Conservation (phyloP, 2,329 filamentous ascomycete species). For the Colletotrichum noveboracense region DNA sequence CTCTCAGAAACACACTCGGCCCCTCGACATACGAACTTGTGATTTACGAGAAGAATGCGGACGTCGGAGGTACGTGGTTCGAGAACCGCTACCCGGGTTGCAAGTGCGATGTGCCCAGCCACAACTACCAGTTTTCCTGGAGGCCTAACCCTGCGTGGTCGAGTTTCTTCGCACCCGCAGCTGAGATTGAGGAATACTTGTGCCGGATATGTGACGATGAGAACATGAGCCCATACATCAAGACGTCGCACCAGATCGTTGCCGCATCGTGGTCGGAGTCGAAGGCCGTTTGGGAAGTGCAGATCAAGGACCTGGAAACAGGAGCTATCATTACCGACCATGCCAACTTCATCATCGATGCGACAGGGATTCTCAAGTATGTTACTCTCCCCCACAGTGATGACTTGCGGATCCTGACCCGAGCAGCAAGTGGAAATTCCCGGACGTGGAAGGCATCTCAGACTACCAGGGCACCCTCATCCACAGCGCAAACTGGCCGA, state of each 20-base stretch:
- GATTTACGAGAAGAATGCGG: conserved; percentile 61
- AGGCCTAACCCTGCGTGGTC: conserved; percentile 64
- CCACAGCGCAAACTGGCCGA: conserved; percentile 60
- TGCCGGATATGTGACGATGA: conserved; percentile 52
- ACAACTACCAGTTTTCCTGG: conserved; percentile 69
- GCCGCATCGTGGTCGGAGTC: conserved; percentile 51
- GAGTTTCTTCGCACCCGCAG: conserved; percentile 58
- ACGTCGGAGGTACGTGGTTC: conserved; percentile 63
- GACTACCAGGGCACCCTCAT: conserved; percentile 53
- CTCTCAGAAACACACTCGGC: conserved; percentile 45
- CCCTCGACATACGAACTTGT: conserved; percentile 46
- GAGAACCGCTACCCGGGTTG: conserved; percentile 66
- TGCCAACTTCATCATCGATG: conserved; percentile 55
- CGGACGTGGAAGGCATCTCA: conserved; percentile 50
- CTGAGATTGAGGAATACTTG: conserved; percentile 63
- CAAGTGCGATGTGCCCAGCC: conserved; percentile 60
- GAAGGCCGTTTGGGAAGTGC: conserved; percentile 46
- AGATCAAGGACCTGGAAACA: conserved; percentile 41
- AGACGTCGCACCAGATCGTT: conserved; percentile 45
- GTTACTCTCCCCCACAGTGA: conserved; percentile 21
- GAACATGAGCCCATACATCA: conserved; percentile 47
- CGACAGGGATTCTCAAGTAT: conserved; percentile 58
- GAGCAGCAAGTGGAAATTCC: conserved; percentile 57
- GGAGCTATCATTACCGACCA: conserved; percentile 46
- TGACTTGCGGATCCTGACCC: conserved; percentile 15